Conservation (phyloP, 192 early-diverging fungal genomes). For the Entomortierella parvispora region DNA sequence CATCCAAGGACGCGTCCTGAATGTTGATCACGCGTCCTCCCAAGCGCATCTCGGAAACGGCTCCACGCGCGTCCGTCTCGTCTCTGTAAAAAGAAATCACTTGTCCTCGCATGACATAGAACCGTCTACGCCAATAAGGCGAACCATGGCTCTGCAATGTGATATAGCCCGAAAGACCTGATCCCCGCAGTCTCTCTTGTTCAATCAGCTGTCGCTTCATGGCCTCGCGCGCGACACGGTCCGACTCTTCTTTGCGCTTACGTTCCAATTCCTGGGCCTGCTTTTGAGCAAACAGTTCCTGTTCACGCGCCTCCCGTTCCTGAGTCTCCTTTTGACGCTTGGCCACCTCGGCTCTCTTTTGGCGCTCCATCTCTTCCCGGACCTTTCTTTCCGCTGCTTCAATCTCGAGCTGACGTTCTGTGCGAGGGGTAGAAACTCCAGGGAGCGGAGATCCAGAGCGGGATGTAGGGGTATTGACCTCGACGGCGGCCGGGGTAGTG, state of each 20-base stretch:
- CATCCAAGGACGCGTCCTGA: constrained; percentile 56
- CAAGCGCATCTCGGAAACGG: constrained; percentile 52
- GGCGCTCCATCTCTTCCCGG: constrained; percentile 53
- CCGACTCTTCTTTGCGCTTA: constrained; percentile 27
- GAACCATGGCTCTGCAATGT: constrained; percentile 53
- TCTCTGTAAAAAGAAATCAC: constrained; percentile 60
- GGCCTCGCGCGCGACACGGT: constrained; percentile 35
- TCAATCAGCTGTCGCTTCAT: constrained; percentile 51
- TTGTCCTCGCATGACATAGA: constrained; percentile 62
- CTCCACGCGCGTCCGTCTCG: constrained; percentile 34
- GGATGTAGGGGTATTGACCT: constrained; percentile 3
- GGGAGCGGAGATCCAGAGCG: constrained; percentile 20
- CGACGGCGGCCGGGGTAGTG: constrained; percentile 8
- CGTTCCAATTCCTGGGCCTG: constrained; percentile 31
- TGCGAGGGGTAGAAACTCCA: constrained; percentile 25
- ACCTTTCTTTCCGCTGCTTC: constrained; percentile 48
- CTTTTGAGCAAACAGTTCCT: constrained; percentile 47
- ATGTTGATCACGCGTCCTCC: constrained; percentile 49
- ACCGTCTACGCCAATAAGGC: constrained; percentile 67
- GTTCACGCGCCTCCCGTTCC: constrained; percentile 51
- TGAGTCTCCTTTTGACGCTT: constrained; percentile 41
- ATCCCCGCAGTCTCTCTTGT: constrained; percentile 31
- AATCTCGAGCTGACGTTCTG: constrained; percentile 42
- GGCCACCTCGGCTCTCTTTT: constrained; percentile 35
- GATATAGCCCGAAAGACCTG: constrained; percentile 53